These are phyloP conservation scores for Tricholomella constricta DNA, from an alignment of 768 basidiomycete species.

Conservation along the genomic window DNA sequence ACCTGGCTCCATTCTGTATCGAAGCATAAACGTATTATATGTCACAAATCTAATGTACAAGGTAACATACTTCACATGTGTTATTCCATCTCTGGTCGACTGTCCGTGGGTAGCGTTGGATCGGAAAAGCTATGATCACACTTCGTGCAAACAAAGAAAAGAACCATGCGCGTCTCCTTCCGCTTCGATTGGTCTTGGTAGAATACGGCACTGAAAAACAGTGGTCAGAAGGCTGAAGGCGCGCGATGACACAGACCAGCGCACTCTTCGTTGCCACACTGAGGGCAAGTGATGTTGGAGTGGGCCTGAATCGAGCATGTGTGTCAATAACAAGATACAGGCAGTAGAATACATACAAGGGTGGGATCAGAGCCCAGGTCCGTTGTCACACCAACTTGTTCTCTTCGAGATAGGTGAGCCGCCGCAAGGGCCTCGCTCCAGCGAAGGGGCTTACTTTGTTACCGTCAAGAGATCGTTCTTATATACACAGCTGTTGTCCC, in stretches of 20 bases:
- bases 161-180: conserved; percentile 92
- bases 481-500: conserved; percentile 89
- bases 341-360: conserved; percentile 49
- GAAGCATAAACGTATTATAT: conserved; percentile 11
- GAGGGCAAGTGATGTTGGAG: conserved; percentile 80
- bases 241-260: conserved; percentile 25
- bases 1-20: too few species aligned
- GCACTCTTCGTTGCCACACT: conserved; percentile 82
- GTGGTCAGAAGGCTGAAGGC: not conserved
- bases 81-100: conserved; percentile 32
- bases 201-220: conserved; percentile 75
- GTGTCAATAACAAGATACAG: not conserved
- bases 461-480: conserved; percentile 91
- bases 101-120: conserved; percentile 57
- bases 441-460: conserved; percentile 64
- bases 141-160: conserved; percentile 87
- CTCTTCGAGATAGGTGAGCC: conserved; percentile 48
- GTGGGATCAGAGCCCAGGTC: conserved; percentile 91
- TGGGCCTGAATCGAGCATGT: conserved; percentile 57
- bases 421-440: conserved; percentile 21
- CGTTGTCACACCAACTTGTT: conserved; percentile 89
- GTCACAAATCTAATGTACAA: conserved; percentile 16
- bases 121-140: conserved; percentile 79
- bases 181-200: conserved; percentile 98
- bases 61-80: conserved; percentile 1